phyloP scores from a whole-genome alignment of 169 alveolate genomes.

The Plasmodium gallinaceum region DNA sequence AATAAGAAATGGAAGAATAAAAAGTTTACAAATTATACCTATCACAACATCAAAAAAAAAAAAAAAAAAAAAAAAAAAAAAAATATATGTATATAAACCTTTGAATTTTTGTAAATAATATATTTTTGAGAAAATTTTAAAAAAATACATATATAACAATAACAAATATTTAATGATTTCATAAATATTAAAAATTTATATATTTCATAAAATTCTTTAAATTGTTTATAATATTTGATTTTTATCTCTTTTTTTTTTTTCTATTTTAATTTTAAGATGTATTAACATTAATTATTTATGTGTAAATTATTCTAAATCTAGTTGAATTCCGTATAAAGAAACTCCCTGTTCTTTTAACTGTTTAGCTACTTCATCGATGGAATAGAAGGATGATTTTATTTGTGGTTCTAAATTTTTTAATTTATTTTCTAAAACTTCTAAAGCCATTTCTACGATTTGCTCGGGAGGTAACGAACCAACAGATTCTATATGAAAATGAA shows the following conservation, averaged over 20 bases:
- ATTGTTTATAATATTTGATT: not conserved
- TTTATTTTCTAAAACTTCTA: slow-evolving; percentile 88
- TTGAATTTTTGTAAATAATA: no score
- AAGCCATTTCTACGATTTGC: slow-evolving; percentile 92
- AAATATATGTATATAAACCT: no score
- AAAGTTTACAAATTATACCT: no score
- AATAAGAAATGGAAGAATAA: no score
- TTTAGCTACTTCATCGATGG: slow-evolving; percentile 72
- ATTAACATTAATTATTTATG: not conserved
- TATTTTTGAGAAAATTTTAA: no score
- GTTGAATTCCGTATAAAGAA: slow-evolving; percentile 64
- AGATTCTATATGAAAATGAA: slow-evolving; percentile 88
- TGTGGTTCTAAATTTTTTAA: slow-evolving; percentile 76
- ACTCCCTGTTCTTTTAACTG: slow-evolving; percentile 76
- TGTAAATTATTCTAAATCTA: slow-evolving; percentile 37
- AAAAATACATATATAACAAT: no score
- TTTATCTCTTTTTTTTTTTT: not conserved
- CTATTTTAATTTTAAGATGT: not conserved
- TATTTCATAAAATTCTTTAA: not conserved
- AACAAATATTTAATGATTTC: no score
- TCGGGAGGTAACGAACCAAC: slow-evolving; percentile 96
- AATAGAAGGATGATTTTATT: slow-evolving; percentile 67
- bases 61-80: no score
- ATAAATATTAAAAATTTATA: no score
- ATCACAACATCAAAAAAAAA: no score